Conservation (phyloP, 768 basidiomycete genomes). For the Albatrellus ellisii region DNA sequence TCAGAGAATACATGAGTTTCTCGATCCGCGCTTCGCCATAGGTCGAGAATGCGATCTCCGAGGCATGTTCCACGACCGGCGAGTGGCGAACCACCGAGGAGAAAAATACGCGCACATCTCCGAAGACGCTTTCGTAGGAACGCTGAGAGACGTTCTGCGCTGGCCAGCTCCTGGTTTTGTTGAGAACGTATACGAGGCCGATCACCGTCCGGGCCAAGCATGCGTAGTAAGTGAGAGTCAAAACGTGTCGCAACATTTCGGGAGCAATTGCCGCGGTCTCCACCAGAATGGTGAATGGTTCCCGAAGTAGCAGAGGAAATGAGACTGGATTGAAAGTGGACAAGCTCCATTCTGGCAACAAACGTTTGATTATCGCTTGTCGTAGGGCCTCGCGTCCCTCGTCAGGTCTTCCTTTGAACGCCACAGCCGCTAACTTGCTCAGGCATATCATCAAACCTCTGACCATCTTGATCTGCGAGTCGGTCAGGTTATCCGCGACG, state of each 20-base stretch:
- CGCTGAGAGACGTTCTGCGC: constrained; percentile 33
- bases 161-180: constrained; percentile 44
- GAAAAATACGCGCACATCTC: constrained; percentile 79
- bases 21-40: constrained; percentile 80
- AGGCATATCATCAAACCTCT: constrained; percentile 64
- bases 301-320: constrained; percentile 75
- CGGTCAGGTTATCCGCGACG: constrained; percentile 66
- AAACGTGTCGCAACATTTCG: constrained; percentile 78
- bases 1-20: constrained; percentile 77
- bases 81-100: constrained; percentile 86
- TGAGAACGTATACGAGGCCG: constrained; percentile 71
- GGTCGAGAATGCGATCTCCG: constrained; percentile 63
- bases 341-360: constrained; percentile 86
- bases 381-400: constrained; percentile 67
- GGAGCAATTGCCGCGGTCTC: constrained; percentile 87
- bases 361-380: constrained; percentile 79
- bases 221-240: constrained; percentile 85
- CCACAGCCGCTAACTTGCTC: constrained; percentile 46
- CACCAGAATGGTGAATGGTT: constrained; percentile 81
- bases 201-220: constrained; percentile 79
- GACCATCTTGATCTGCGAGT: constrained; percentile 65
- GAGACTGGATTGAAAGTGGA: constrained; percentile 75
- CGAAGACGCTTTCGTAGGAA: constrained; percentile 61
- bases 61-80: constrained; percentile 75
- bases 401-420: constrained; percentile 58